These are phyloP conservation scores for Cardamine occulta DNA, from an alignment of 345 rosid genomes.

Conservation along the genomic window DNA sequence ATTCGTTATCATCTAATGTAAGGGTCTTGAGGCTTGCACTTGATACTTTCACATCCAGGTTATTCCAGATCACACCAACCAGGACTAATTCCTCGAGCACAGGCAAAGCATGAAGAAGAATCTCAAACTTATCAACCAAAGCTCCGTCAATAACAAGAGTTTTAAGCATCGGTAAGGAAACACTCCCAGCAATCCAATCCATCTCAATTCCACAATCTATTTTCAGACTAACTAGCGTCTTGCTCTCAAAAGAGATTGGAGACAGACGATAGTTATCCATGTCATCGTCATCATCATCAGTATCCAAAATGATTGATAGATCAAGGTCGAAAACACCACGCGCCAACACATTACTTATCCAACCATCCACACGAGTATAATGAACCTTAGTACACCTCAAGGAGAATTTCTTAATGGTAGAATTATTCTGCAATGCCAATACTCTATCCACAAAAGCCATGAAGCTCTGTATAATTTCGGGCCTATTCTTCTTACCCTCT, in stretches of 20 bases:
- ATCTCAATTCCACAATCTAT: background rate
- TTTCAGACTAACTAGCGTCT: slow-evolving; percentile 1
- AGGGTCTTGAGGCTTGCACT: background rate
- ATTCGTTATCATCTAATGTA: background rate
- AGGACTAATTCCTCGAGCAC: slow-evolving; percentile 21
- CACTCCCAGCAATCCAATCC: background rate
- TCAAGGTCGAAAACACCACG: slow-evolving; percentile 19
- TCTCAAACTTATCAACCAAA: background rate
- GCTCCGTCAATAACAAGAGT: background rate
- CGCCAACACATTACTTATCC: slow-evolving; percentile 13
- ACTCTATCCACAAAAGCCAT: slow-evolving; percentile 11
- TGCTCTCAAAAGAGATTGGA: background rate
- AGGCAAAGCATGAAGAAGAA: slow-evolving; percentile 17
- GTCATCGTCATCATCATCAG: too few relatives aligned
- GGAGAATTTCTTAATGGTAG: background rate
- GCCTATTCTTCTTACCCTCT: slow-evolving; percentile 9
- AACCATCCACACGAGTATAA: background rate
- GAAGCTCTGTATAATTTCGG: slow-evolving; percentile 1
- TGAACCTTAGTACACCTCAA: slow-evolving; percentile 1
- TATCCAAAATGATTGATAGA: slow-evolving; percentile 4
- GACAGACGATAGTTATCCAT: background rate
- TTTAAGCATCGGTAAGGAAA: background rate
- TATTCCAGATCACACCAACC: background rate
- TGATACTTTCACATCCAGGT: background rate
- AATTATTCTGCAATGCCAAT: background rate